Evolutionary conservation across 805 yeast genomes (phyloP).

Genomic region (Hanseniaspora mollemarum): DNA sequence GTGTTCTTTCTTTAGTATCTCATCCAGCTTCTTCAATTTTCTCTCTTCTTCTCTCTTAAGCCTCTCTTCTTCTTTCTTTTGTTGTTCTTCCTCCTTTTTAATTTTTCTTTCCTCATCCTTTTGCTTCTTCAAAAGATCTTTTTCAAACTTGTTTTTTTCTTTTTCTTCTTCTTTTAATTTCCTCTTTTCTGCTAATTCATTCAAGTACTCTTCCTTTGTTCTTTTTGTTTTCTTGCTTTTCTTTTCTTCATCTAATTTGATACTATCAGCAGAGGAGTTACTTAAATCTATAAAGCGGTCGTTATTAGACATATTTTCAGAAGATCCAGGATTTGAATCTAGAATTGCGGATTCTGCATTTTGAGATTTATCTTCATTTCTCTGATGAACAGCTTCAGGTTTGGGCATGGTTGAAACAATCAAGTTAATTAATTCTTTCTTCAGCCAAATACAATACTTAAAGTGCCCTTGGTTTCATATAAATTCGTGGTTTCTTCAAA

Average conservation of each 20-base stretch:
- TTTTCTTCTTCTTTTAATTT: slow-evolving; percentile 20
- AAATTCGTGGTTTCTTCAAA: no score
- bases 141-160: slow-evolving; percentile 23
- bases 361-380: no score
- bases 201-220: slow-evolving; percentile 20
- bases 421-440: no score
- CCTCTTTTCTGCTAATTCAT: slow-evolving; percentile 20
- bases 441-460: no score
- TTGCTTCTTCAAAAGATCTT: slow-evolving; percentile 19
- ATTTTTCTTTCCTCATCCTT: slow-evolving; percentile 3
- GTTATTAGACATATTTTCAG: no score
- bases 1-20: not conserved
- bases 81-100: slow-evolving; percentile 17
- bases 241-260: slow-evolving; percentile 14
- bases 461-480: no score
- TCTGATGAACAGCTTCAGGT: no score
- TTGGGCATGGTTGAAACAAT: no score
- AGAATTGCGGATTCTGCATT: no score
- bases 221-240: slow-evolving; percentile 20
- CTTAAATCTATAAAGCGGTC: no score
- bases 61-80: slow-evolving; percentile 20
- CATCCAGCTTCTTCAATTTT: slow-evolving; percentile 18
- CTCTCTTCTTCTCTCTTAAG: slow-evolving; percentile 23
- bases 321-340: no score
- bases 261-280: no score